Percentiles rank a stretch among this genome's conserved stretches.
These are phyloP conservation scores for Trypanosoma melophagium DNA, from an alignment of 208 protist species.

Conservation along the genomic window DNA sequence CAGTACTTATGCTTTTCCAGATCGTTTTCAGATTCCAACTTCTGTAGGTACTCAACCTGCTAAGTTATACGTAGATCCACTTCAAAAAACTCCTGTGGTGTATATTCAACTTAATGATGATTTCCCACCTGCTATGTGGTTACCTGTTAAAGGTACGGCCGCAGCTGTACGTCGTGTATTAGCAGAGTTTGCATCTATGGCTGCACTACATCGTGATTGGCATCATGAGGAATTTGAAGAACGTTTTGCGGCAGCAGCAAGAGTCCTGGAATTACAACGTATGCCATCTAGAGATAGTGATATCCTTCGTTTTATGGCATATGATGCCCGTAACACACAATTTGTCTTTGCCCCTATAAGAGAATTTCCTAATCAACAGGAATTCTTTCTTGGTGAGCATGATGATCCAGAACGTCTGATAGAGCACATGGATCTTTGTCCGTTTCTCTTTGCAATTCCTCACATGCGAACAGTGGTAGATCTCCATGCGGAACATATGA, in stretches of 20 bases:
- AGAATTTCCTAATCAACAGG: slow-evolving; percentile 82
- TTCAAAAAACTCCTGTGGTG: slow-evolving; percentile 51
- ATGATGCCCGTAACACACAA: slow-evolving; percentile 74
- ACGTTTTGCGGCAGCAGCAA: slow-evolving; percentile 55
- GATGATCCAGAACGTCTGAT: slow-evolving; percentile 84
- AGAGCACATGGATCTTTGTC: slow-evolving; percentile 86
- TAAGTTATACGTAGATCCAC: slow-evolving; percentile 73
- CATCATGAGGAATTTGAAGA: slow-evolving; percentile 70
- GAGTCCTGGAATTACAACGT: slow-evolving; percentile 69
- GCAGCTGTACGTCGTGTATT: slow-evolving; percentile 81
- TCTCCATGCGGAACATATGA: slow-evolving; percentile 71
- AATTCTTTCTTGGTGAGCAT: slow-evolving; percentile 88
- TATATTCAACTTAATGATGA: slow-evolving; percentile 84
- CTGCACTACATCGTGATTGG: slow-evolving; percentile 70
- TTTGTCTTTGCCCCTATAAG: slow-evolving; percentile 73
- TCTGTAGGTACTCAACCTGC: slow-evolving; percentile 78
- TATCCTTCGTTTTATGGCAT: slow-evolving; percentile 80
- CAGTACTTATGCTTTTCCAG: slow-evolving; percentile 85
- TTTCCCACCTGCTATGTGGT: slow-evolving; percentile 89
- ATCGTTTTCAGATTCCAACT: slow-evolving; percentile 81
- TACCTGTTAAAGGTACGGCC: slow-evolving; percentile 79
- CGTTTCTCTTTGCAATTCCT: slow-evolving; percentile 80
- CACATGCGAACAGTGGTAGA: slow-evolving; percentile 81
- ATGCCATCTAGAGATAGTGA: slow-evolving; percentile 56
- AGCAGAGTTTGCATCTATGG: slow-evolving; percentile 74